A percentile compares a stretch with the other conserved stretches of the same genome.
Evolutionary conservation across 73 alveolate species (phyloP).

Genomic region (Paramecium tetraurelia): DNA sequence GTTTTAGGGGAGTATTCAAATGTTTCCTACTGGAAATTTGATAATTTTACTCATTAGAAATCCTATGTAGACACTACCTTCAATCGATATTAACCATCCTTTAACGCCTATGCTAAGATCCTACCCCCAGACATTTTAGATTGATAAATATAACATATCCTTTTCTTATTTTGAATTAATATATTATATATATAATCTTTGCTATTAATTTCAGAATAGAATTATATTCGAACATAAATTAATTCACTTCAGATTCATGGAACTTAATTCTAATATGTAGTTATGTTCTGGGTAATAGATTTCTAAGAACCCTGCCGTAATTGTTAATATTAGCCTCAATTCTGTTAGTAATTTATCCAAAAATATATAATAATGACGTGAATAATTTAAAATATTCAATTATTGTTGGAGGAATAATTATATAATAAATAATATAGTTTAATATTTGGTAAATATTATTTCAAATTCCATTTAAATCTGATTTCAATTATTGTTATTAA

Average conservation of each 20-base stretch:
- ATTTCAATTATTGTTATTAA: not conserved
- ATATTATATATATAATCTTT: not conserved
- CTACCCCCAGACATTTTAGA: slow-evolving; percentile 1
- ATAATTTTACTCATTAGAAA: not conserved
- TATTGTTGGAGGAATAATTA: not conserved
- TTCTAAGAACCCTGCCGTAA: not conserved
- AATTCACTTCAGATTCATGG: not conserved
- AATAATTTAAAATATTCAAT: no score
- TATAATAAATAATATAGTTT: not conserved
- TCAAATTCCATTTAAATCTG: not conserved
- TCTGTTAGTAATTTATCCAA: not conserved
- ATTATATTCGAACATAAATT: not conserved
- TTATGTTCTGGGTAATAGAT: not conserved
- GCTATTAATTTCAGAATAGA: not conserved
- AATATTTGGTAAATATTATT: not conserved
- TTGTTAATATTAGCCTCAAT: no score
- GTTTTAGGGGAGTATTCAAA: slow-evolving; percentile 14
- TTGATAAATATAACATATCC: not conserved
- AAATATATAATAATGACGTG: no score
- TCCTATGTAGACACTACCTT: not conserved
- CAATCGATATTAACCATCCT: not conserved
- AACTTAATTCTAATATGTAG: not conserved
- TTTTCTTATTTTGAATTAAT: not conserved
- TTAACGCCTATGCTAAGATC: not conserved
- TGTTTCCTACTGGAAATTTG: slow-evolving; percentile 12